Percentiles rank a stretch among this genome's conserved stretches.
Evolutionary conservation across 495 filamentous ascomycete species (phyloP).

Genomic region (Aspergillus nanangensis): DNA sequence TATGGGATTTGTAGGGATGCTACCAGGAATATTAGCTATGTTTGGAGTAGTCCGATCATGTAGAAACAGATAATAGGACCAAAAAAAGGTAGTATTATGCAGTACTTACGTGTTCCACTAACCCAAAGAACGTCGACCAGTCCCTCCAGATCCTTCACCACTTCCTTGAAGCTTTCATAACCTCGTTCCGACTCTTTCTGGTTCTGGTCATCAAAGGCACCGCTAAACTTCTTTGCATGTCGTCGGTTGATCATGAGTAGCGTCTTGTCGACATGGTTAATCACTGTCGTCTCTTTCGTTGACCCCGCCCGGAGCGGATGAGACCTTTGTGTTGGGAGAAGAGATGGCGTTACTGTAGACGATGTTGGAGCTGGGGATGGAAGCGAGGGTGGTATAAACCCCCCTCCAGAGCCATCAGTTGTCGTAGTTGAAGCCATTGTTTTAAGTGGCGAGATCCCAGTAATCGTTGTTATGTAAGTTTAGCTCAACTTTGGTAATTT

Average conservation of each 20-base stretch:
- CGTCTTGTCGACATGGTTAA: slow-evolving; percentile 61
- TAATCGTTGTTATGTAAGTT: neutral
- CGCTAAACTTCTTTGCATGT: slow-evolving; percentile 69
- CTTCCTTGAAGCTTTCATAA: slow-evolving; percentile 64
- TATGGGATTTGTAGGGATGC: slow-evolving; percentile 81
- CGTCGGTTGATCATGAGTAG: slow-evolving; percentile 62
- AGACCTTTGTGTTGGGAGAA: slow-evolving; percentile 60
- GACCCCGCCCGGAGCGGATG: slow-evolving; percentile 66
- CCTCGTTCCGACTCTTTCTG: slow-evolving; percentile 48
- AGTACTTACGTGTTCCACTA: slow-evolving; percentile 75
- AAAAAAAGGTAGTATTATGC: slow-evolving; percentile 4
- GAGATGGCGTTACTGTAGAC: slow-evolving; percentile 33
- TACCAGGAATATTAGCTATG: slow-evolving; percentile 23
- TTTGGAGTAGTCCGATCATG: neutral
- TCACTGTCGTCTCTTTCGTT: slow-evolving; percentile 69
- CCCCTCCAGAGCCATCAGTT: slow-evolving; percentile 25
- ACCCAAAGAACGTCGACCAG: slow-evolving; percentile 78
- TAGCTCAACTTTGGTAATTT: too few relatives aligned
- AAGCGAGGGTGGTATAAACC: slow-evolving; percentile 46
- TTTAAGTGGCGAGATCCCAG: neutral
- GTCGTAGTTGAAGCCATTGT: slow-evolving; percentile 8
- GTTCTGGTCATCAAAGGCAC: slow-evolving; percentile 38
- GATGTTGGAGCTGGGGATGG: slow-evolving; percentile 54
- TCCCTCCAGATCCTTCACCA: slow-evolving; percentile 64
- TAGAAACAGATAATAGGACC: neutral